phyloP scores from a whole-genome alignment of 192 early-diverging fungal species.

The Polychytrium aggregatum region DNA sequence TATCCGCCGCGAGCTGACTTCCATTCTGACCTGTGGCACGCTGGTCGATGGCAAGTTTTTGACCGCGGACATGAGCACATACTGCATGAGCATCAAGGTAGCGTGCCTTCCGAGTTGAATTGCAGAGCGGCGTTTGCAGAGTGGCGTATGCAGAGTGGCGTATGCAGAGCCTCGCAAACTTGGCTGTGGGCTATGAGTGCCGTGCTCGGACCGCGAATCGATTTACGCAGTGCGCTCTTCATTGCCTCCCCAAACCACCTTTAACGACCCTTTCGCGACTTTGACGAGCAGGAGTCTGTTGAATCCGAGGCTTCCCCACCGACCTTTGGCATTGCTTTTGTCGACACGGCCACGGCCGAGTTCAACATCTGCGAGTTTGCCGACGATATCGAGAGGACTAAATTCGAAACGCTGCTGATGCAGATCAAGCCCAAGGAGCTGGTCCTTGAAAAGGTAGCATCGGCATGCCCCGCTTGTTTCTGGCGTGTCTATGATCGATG shows the following conservation, averaged over 20 bases:
- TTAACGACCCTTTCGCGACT: neutral
- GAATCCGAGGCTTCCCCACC: conserved; percentile 30
- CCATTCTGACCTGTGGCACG: conserved; percentile 82
- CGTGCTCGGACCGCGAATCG: too few relatives aligned
- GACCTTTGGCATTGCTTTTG: conserved; percentile 79
- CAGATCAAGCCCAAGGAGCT: conserved; percentile 89
- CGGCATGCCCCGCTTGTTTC: conserved; percentile 35
- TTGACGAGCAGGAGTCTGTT: conserved; percentile 1
- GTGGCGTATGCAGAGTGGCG: too few relatives aligned
- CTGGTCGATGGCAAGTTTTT: conserved; percentile 79
- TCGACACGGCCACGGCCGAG: conserved; percentile 89
- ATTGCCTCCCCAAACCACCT: too few relatives aligned
- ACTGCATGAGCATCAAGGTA: conserved; percentile 91
- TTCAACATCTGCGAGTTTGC: conserved; percentile 68
- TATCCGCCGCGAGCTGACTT: conserved; percentile 74
- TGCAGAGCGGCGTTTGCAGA: too few relatives aligned
- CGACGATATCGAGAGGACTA: conserved; percentile 81
- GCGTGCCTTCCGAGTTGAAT: conserved; percentile 1
- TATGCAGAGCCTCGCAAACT: too few relatives aligned
- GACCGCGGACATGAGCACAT: conserved; percentile 83
- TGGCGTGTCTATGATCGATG: too few relatives aligned
- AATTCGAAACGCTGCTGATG: conserved; percentile 85
- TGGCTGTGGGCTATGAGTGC: too few relatives aligned
- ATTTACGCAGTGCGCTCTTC: too few relatives aligned
- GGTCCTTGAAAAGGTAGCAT: conserved; percentile 65